These are phyloP conservation scores for Aspergillus homomorphus DNA, from an alignment of 495 filamentous ascomycete genomes.

Conservation along the genomic window DNA sequence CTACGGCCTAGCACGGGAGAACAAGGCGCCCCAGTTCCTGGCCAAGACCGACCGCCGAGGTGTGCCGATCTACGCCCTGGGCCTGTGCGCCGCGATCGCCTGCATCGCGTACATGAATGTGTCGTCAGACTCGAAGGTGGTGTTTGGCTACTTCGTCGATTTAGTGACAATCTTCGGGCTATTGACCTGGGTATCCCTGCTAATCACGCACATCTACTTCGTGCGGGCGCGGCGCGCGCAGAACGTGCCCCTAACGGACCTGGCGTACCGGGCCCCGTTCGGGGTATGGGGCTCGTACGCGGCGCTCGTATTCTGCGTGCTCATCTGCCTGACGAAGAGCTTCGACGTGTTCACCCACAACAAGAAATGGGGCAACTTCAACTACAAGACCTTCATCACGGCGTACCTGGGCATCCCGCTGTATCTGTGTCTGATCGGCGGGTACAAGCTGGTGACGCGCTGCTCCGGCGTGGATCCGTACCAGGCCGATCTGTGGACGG, in stretches of 20 bases:
- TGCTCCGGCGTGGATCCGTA: constrained; percentile 52
- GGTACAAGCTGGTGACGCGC: constrained; percentile 61
- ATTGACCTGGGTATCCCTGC: constrained; percentile 80
- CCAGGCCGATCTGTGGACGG: constrained; percentile 65
- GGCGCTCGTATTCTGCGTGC: constrained; percentile 63
- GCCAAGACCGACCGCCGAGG: constrained; percentile 67
- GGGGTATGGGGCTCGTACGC: constrained; percentile 63
- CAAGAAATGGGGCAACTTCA: constrained; percentile 52
- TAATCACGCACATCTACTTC: constrained; percentile 80
- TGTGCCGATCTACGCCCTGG: constrained; percentile 70
- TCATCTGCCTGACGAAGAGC: constrained; percentile 76
- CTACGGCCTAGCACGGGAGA: constrained; percentile 72
- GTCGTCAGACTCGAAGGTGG: constrained; percentile 57
- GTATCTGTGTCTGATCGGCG: constrained; percentile 67
- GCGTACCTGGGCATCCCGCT: constrained; percentile 79
- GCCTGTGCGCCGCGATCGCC: constrained; percentile 56
- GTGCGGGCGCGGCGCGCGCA: constrained; percentile 71
- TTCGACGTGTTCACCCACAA: constrained; percentile 65
- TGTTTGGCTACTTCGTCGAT: constrained; percentile 86
- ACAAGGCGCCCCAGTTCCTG: constrained; percentile 72
- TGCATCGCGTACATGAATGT: constrained; percentile 80
- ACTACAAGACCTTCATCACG: constrained; percentile 75
- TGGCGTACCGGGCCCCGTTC: constrained; percentile 73
- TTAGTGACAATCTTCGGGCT: constrained; percentile 77
- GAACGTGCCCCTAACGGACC: constrained; percentile 55